Evolutionary conservation across 140 eudicot genomes (phyloP).

Genomic region (Bidens hawaiensis): DNA sequence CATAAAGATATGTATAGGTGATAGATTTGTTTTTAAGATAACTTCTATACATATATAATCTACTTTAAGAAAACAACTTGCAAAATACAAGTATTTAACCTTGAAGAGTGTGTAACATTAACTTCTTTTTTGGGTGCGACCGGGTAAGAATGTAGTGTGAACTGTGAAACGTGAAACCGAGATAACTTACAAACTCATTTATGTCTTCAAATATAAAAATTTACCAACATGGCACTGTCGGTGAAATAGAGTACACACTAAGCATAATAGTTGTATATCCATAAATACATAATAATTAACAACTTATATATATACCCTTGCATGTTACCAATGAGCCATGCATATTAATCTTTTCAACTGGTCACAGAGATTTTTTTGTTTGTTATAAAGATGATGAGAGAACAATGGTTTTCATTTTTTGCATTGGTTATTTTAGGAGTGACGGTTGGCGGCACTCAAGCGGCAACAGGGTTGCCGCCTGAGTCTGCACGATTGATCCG

Average conservation of each 20-base stretch:
- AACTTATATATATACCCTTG: slow-evolving; percentile 13
- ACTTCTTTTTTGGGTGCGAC: slow-evolving; percentile 1
- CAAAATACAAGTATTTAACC: not conserved
- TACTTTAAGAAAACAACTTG: too few species aligned
- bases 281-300: not conserved
- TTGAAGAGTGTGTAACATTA: slow-evolving; percentile 6
- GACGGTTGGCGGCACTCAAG: slow-evolving; percentile 28
- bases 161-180: slow-evolving; percentile 6
- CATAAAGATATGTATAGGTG: too few species aligned
- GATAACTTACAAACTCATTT: slow-evolving; percentile 19
- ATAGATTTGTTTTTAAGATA: too few species aligned
- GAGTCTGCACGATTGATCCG: slow-evolving; percentile 39
- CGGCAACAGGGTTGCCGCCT: slow-evolving; percentile 58
- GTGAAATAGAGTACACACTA: slow-evolving; percentile 16
- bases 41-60: too few species aligned
- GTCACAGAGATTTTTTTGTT: not conserved
- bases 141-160: slow-evolving; percentile 19
- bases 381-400: slow-evolving; percentile 25
- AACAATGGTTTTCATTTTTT: slow-evolving; percentile 29
- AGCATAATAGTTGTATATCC: slow-evolving; percentile 29
- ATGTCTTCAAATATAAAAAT: not conserved
- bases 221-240: slow-evolving; percentile 29
- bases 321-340: slow-evolving; percentile 30
- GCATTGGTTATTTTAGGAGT: slow-evolving; percentile 35
- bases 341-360: slow-evolving; percentile 17